Conservation (phyloP, 495 filamentous ascomycete genomes). For the Tuber calosporum region DNA sequence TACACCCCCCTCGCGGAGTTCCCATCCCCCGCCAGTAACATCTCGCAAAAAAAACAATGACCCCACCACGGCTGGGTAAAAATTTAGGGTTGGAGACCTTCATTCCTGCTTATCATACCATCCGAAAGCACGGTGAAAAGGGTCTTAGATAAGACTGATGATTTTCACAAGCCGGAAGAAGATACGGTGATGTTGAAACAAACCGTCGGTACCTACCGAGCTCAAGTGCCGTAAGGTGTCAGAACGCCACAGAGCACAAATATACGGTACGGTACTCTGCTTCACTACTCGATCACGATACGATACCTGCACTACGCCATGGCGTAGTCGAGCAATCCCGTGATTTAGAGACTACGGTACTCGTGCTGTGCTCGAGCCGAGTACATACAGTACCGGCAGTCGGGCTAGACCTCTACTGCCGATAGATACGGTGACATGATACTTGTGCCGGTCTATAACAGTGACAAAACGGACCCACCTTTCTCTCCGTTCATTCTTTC, state of each 20-base stretch:
- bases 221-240: neutral
- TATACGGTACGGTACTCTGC: neutral
- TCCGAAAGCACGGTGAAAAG: neutral
- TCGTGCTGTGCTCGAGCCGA: neutral
- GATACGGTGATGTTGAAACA: neutral
- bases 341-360: neutral
- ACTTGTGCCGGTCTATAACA: neutral
- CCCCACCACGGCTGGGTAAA: neutral
- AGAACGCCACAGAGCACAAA: neutral
- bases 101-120: neutral
- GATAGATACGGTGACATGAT: neutral
- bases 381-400: neutral
- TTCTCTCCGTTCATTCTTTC: neutral
- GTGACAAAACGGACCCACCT: neutral
- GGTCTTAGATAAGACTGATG: neutral
- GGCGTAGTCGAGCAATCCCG: neutral
- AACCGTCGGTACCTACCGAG: neutral
- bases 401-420: neutral
- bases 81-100: neutral
- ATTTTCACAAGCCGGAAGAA: neutral
- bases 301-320: neutral
- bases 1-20: neutral
- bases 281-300: neutral
- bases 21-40: neutral
- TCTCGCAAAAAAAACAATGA: neutral